These are phyloP conservation scores for Fraxinus paxiana DNA, from an alignment of 305 asterid genomes.

Conservation along the genomic window DNA sequence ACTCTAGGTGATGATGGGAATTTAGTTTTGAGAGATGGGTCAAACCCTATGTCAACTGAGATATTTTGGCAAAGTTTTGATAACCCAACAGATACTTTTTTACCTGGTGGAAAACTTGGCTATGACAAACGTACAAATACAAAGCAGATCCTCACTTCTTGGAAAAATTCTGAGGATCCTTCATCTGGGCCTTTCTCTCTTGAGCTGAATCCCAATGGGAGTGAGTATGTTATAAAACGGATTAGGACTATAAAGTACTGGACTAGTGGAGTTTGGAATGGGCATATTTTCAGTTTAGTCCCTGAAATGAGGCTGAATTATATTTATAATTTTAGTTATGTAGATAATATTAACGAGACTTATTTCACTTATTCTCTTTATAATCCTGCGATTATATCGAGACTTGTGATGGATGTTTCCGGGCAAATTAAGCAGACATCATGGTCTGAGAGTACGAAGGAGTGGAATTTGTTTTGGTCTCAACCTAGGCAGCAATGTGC, in stretches of 20 bases:
- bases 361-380: conserved; percentile 53
- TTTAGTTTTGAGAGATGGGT: conserved; percentile 42
- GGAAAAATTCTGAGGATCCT: conserved; percentile 55
- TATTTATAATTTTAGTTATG: conserved; percentile 43
- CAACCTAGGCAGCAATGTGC: conserved; percentile 63
- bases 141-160: conserved; percentile 47
- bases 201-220: conserved; percentile 32
- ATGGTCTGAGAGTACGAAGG: conserved; percentile 27
- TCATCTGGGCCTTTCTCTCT: conserved; percentile 37
- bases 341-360: conserved; percentile 34
- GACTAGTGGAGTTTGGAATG: conserved; percentile 61
- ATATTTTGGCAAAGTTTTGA: conserved; percentile 59
- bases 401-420: conserved; percentile 53
- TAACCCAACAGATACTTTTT: conserved; percentile 49
- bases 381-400: conserved; percentile 27
- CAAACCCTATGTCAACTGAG: conserved; percentile 19
- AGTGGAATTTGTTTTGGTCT: conserved; percentile 61
- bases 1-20: conserved; percentile 52
- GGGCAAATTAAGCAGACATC: conserved; percentile 52
- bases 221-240: conserved; percentile 32
- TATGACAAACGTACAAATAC: conserved; percentile 35
- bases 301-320: conserved; percentile 58
- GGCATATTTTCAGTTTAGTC: conserved; percentile 42
- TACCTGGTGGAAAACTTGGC: conserved; percentile 56
- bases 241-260: conserved; percentile 26